These are phyloP conservation scores for Hsuehochloa calcarea DNA, from an alignment of 176 grass and related monocot genomes.

Conservation along the genomic window DNA sequence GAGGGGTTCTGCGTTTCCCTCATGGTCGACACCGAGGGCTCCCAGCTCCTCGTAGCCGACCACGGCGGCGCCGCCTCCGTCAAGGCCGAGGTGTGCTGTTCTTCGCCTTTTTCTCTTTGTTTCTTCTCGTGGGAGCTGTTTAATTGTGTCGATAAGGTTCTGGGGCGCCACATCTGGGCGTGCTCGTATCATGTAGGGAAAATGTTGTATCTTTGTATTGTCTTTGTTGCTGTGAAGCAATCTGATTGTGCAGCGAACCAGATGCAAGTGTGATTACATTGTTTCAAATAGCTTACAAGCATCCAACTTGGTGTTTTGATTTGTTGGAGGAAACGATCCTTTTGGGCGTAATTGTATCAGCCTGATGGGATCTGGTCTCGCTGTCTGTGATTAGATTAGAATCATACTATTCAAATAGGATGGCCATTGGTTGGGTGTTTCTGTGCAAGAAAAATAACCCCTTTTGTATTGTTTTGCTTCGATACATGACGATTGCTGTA, in stretches of 20 bases:
- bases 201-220: neutral
- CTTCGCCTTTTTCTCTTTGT: neutral
- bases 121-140: neutral
- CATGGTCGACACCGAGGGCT: constrained; percentile 74
- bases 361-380: neutral
- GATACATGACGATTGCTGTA: neutral
- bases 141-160: neutral
- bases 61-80: constrained; percentile 48
- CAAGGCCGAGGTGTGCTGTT: constrained; percentile 52
- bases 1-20: constrained; percentile 63
- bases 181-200: neutral
- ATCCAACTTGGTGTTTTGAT: neutral
- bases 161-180: neutral
- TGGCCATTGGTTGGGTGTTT: neutral
- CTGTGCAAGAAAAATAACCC: neutral
- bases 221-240: neutral
- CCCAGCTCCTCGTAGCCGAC: constrained; percentile 59
- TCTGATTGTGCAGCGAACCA: neutral
- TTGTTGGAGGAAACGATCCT: neutral
- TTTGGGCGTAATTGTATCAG: neutral
- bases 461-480: neutral
- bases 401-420: neutral
- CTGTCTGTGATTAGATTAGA: neutral
- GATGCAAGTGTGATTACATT: neutral
- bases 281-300: neutral